Conservation (phyloP, 345 rosid species). For the Dipteronia sinensis region DNA sequence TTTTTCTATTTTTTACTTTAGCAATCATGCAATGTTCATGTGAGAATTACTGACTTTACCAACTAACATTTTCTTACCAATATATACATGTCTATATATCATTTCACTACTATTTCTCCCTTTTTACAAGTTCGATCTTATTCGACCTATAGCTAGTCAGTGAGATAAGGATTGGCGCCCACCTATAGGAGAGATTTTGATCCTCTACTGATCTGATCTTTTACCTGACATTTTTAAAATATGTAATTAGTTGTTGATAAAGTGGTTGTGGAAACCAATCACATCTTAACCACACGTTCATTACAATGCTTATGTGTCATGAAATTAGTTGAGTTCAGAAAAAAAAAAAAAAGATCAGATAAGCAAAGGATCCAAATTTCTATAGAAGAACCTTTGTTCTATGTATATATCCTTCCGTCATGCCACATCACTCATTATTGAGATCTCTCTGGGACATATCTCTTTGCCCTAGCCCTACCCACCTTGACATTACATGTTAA, state of each 20-base stretch:
- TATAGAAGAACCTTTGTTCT: neutral
- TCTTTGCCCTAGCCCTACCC: conserved; percentile 15
- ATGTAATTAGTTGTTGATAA: too few species aligned
- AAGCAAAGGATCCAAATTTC: too few species aligned
- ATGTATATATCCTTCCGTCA: neutral
- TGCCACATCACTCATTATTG: neutral
- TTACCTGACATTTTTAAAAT: too few species aligned
- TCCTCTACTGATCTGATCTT: too few species aligned
- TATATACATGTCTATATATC: too few species aligned
- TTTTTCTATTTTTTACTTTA: neutral
- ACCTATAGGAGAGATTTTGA: neutral
- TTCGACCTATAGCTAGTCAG: neutral
- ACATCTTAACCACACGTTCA: too few species aligned
- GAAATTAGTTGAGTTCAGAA: too few species aligned
- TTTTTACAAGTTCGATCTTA: neutral
- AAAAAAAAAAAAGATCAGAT: too few species aligned
- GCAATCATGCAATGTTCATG: neutral
- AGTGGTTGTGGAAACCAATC: too few species aligned
- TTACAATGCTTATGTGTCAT: too few species aligned
- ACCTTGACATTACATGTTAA: conserved; percentile 21
- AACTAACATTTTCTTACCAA: conserved; percentile 10
- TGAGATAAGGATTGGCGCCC: neutral
- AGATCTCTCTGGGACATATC: conserved; percentile 13
- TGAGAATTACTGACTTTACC: conserved; percentile 18
- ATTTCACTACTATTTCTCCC: neutral